Evolutionary conservation across 2,329 filamentous ascomycete genomes (phyloP), one percentile per base, ranked within the genome.

Genomic region (Trichoderma pleuroti): DNA sequence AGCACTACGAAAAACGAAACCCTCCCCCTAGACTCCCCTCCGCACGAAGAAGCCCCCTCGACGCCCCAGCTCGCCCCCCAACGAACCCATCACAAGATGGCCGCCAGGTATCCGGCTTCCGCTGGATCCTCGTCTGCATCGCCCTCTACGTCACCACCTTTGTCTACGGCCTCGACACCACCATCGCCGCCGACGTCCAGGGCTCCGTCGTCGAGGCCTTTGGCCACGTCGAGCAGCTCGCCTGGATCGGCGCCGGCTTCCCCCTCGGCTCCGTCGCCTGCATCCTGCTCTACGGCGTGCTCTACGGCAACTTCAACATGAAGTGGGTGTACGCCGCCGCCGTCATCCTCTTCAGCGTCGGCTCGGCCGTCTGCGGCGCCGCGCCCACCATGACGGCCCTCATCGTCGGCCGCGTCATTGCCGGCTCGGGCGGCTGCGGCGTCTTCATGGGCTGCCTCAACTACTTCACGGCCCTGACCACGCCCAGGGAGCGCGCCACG

Each of bases 151-250:
- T 70, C 18, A 32, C 60, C 54, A 66, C 26, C 26, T 60, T 72
- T 30, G 28, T 72, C 54, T 72, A 72, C 54, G 67, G 70, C 36
- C 70, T 72, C 30, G 82, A 84, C 76, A 85, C 82, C 52, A 88
- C 85, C 4, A 84, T 88, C 60, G 81, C 84, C 2, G 85, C 84
- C 3, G 85, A 84, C 73, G 78, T 86, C 10, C 83, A 86, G 68
- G 81, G 80, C 2, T 72, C 76, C 9, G 81, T 85, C 21, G 75
- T 83, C 14, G 74, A 78, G n/a, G 72, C 74, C 0, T 83, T 84
- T 34, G 75, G 78, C 21, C 72, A 80, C 1, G 72, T 82, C 36
- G 73, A 78, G 8, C 80, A 82, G 57, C 76, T 86, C 9, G 75
- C 80, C 5, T 86, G 84, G 84, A 75, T 85, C 14, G 76, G 77